Percentiles rank a stretch among this genome's conserved stretches.
These are phyloP conservation scores for Nephelium lappaceum DNA, from an alignment of 345 rosid species.

Conservation along the genomic window DNA sequence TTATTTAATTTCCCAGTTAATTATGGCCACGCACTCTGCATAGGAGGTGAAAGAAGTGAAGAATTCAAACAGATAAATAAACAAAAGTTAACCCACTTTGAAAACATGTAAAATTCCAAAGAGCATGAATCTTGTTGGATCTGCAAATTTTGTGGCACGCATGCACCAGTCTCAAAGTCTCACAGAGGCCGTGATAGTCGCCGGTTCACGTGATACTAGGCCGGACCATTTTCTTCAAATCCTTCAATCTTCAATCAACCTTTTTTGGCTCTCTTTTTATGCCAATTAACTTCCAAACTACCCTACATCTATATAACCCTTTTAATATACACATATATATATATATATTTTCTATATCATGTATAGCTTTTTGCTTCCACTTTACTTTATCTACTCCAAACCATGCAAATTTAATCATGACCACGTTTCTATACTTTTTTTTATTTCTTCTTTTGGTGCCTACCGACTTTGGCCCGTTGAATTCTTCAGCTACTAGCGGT, in stretches of 20 bases:
- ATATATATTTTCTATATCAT: neutral
- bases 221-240: conserved; percentile 23
- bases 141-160: neutral
- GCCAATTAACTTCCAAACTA: conserved; percentile 12
- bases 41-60: too few species aligned
- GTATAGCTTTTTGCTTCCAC: conserved; percentile 26
- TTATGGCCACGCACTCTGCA: too few species aligned
- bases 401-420: conserved; percentile 20
- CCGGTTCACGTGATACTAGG: conserved; percentile 58
- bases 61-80: too few species aligned
- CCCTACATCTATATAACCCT: neutral
- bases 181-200: conserved; percentile 58
- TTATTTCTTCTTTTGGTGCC: too few species aligned
- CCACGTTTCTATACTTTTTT: too few species aligned
- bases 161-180: conserved; percentile 31
- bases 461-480: too few species aligned
- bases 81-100: too few species aligned
- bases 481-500: too few species aligned
- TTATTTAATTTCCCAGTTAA: too few species aligned
- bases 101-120: conserved; percentile 14
- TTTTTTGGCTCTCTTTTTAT: neutral
- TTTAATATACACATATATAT: neutral
- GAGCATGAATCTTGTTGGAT: conserved; percentile 42
- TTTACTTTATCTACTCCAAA: neutral
- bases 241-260: neutral